phyloP scores from a whole-genome alignment of 345 rosid genomes.

The Salix brachista region DNA sequence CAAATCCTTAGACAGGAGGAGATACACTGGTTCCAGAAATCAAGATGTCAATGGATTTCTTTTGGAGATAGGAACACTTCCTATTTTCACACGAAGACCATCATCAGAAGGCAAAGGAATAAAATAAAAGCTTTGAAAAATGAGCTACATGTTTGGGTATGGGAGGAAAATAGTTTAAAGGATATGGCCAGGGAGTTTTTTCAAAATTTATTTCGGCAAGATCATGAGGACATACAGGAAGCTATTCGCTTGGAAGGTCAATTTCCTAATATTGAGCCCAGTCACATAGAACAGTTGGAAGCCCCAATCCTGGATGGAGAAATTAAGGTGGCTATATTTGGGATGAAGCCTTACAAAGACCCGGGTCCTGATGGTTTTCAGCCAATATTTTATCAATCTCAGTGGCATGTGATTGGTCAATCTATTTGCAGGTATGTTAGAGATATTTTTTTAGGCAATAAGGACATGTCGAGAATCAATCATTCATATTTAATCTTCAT shows the following conservation, averaged over 20 bases:
- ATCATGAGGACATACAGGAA: neutral
- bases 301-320: neutral
- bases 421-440: neutral
- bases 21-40: neutral
- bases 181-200: neutral
- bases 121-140: neutral
- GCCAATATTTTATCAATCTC: neutral
- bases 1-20: neutral
- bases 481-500: neutral
- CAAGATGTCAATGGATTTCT: neutral
- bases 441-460: neutral
- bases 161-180: neutral
- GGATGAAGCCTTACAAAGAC: neutral
- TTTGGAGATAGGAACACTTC: neutral
- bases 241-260: too few relatives aligned
- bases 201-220: neutral
- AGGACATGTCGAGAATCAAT: neutral
- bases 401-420: neutral
- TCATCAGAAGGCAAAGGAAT: neutral
- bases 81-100: neutral
- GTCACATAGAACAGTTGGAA: neutral
- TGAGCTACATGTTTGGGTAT: too few relatives aligned
- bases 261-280: too few relatives aligned
- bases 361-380: neutral
- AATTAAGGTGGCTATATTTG: neutral